Base-by-base conservation (phyloP, 2,329 filamentous ascomycete genomes). In the Ceratocystis huliohia region DNA sequence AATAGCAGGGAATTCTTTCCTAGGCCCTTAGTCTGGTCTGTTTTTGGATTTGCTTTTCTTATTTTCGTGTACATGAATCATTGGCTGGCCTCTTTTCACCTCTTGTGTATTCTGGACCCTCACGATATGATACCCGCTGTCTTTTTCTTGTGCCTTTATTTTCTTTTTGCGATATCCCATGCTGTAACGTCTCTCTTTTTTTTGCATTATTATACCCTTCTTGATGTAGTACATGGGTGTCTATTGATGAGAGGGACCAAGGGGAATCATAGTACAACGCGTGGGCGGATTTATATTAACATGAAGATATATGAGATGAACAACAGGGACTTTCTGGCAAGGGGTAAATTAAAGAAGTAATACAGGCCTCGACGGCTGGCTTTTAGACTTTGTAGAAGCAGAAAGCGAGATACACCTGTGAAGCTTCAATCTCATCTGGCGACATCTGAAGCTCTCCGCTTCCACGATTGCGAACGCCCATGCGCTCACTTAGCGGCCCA, bases 351-450 rank as follows among this genome's bases (percentile, higher is more conserved):
- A 8, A 41, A 37, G n/a, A 41, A 59, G 20, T 10, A 37, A 15
- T 20, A 63, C 20, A 10, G 65, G 5, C 15, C 22, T 28, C 8
- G 20, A 15, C 10, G 3, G 10, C 20, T 22, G 22, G 8, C 5
- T 20, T 28, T 70, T 80, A 94, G 59, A 95, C 90, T 79, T 96
- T 96, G 77, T 96, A 96, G 76, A 97, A 97, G 78, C 91, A 96
- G 73, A 97, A 97, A 1, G 89, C 92, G 72, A 95, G 84, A 73
- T 97, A 97, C 73, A 97, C 96, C 71, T 83, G 85, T 10, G 88
- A 90, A 57, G 94, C 94, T 75, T 97, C 92, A 82, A 95, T 88
- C 79, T 99, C 94, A 74, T 96, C 89, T 13, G 88, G 82, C 1
- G 84, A 88, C 63, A 96, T 89, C 61, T 88, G 75, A 70, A 96